Evolutionary conservation across 345 rosid species (phyloP).

Genomic region (Iberis pinnata): DNA sequence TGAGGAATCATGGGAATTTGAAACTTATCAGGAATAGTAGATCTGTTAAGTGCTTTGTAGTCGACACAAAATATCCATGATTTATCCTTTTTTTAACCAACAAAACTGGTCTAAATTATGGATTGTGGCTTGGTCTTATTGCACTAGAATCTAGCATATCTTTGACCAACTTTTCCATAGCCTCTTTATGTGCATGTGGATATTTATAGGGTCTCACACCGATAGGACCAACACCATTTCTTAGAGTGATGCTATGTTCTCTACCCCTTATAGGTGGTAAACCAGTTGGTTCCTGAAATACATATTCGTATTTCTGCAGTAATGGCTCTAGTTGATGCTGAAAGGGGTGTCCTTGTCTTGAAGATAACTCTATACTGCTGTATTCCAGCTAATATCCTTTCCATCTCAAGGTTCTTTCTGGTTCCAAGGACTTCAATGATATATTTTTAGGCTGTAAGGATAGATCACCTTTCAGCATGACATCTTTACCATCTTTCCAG

Average conservation of each 20-base stretch:
- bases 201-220: background rate
- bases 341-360: no score
- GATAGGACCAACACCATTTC: background rate
- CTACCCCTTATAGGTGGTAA: background rate
- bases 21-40: background rate
- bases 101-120: background rate
- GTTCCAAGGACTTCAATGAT: no score
- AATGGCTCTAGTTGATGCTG: no score
- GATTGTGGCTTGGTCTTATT: background rate
- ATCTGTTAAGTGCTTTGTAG: background rate
- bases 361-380: no score
- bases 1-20: background rate
- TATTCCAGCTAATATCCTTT: no score
- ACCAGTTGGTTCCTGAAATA: background rate
- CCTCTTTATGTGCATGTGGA: background rate
- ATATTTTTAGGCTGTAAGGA: no score
- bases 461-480: no score
- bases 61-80: background rate
- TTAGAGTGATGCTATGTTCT: background rate
- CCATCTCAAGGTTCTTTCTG: no score
- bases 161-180: background rate
- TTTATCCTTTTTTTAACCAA: background rate
- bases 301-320: background rate
- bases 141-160: no score
- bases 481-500: background rate